Conservation (phyloP, 805 yeast species). For the Sungouiella thailandica region DNA sequence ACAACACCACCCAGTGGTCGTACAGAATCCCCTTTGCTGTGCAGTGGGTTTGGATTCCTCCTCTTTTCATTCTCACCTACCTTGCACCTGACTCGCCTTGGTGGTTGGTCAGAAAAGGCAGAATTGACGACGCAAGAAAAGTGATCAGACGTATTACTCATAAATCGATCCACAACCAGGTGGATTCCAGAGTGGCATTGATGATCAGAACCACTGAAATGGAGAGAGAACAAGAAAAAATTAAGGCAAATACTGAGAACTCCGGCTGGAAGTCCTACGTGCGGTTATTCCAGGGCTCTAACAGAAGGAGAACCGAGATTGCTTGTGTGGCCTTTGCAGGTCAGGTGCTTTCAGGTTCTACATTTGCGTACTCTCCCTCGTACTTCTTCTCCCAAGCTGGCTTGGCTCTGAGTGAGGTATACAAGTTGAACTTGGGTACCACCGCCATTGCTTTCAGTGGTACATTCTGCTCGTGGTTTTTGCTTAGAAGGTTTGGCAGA, state of each 20-base stretch:
- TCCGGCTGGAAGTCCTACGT: constrained; percentile 23
- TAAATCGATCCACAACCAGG: constrained; percentile 14
- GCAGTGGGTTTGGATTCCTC: constrained; percentile 59
- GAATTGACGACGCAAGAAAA: constrained; percentile 38
- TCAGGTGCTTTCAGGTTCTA: constrained; percentile 8
- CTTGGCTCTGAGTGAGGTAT: constrained; percentile 4
- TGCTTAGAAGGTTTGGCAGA: constrained; percentile 5
- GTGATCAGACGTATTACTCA: constrained; percentile 14
- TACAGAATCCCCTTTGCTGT: constrained; percentile 53
- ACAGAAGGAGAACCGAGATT: constrained; percentile 7
- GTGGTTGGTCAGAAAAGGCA: constrained; percentile 45
- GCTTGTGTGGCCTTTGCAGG: constrained; percentile 9
- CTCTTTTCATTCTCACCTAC: constrained; percentile 36
- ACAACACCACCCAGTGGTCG: constrained; percentile 23
- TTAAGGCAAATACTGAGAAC: constrained; percentile 16
- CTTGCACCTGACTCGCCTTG: constrained; percentile 58
- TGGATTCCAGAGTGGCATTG: constrained; percentile 14
- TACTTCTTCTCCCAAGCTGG: constrained; percentile 11
- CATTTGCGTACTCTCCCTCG: constrained; percentile 9
- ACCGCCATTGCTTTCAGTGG: constrained; percentile 9
- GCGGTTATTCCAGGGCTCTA: constrained; percentile 5
- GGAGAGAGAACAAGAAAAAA: constrained; percentile 22
- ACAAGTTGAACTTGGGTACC: constrained; percentile 9
- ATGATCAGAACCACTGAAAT: constrained; percentile 29
- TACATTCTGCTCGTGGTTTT: constrained; percentile 8